Evolutionary conservation across 2,329 filamentous ascomycete genomes (phyloP).

Genomic region (Ascochyta rabiei): DNA sequence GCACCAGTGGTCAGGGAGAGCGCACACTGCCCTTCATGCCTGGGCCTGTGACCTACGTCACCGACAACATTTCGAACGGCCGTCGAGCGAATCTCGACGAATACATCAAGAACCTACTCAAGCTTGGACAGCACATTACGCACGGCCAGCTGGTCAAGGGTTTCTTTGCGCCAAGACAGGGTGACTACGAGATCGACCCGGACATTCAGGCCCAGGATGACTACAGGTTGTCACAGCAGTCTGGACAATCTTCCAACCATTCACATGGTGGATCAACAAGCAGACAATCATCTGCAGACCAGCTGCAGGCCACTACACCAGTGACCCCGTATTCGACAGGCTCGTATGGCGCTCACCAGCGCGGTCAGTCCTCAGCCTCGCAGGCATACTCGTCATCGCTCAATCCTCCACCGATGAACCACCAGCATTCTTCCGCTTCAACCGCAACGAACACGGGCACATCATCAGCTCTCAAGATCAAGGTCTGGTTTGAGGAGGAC

Average conservation of each 20-base stretch:
- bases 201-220: constrained; percentile 67
- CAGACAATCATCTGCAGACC: constrained; percentile 48
- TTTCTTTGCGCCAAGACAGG: constrained; percentile 87
- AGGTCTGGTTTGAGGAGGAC: constrained; percentile 84
- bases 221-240: constrained; percentile 71
- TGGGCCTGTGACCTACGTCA: constrained; percentile 95
- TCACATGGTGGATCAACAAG: constrained; percentile 44
- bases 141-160: constrained; percentile 83
- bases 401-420: constrained; percentile 46
- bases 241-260: constrained; percentile 48
- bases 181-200: constrained; percentile 91
- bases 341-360: constrained; percentile 52
- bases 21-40: constrained; percentile 96
- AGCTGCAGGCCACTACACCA: constrained; percentile 45
- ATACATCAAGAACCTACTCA: constrained; percentile 90
- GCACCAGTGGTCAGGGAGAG: constrained; percentile 75
- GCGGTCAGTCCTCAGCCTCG: constrained; percentile 45
- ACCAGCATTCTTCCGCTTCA: constrained; percentile 45
- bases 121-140: constrained; percentile 82
- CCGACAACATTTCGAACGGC: constrained; percentile 95
- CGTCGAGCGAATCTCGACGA: constrained; percentile 91
- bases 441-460: constrained; percentile 32
- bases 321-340: constrained; percentile 44
- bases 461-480: constrained; percentile 74
- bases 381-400: constrained; percentile 38